Evolutionary conservation across 352 stramenopile species (phyloP).

Genomic region (Salisapilia sapeloensis): DNA sequence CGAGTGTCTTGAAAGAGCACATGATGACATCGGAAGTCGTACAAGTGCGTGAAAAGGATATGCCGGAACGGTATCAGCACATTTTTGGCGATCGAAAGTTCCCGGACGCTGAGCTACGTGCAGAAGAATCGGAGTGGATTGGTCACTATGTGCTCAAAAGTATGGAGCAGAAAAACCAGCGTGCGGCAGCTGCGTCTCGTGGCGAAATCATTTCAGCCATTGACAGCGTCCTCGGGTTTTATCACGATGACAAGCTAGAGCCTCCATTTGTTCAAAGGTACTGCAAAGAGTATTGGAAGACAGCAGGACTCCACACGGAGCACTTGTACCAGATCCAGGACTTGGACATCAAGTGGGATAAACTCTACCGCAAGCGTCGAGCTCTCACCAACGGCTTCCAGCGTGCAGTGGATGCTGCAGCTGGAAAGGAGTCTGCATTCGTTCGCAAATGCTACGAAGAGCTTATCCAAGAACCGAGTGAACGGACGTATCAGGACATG

Average conservation of each 20-base stretch:
- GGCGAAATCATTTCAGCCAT: slow-evolving; percentile 80
- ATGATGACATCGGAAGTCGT: slow-evolving; percentile 81
- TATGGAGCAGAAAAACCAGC: slow-evolving; percentile 35
- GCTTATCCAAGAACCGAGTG: slow-evolving; percentile 44
- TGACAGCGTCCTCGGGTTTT: slow-evolving; percentile 77
- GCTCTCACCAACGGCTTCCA: slow-evolving; percentile 60
- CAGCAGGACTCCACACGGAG: slow-evolving; percentile 56
- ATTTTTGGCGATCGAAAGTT: slow-evolving; percentile 56
- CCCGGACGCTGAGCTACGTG: slow-evolving; percentile 66
- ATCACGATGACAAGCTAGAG: slow-evolving; percentile 80
- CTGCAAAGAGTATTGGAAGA: slow-evolving; percentile 84
- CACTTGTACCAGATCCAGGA: slow-evolving; percentile 79
- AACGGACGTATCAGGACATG: slow-evolving; percentile 76
- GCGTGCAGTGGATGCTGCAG: slow-evolving; percentile 40
- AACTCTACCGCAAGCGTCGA: slow-evolving; percentile 64
- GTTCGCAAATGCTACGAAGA: slow-evolving; percentile 74
- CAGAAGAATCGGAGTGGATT: slow-evolving; percentile 81
- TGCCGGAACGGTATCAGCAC: slow-evolving; percentile 66
- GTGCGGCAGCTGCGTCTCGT: slow-evolving; percentile 27
- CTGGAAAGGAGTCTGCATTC: slow-evolving; percentile 56
- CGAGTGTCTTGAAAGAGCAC: slow-evolving; percentile 72
- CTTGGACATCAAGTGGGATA: slow-evolving; percentile 80
- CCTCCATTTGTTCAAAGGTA: slow-evolving; percentile 81
- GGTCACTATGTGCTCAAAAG: slow-evolving; percentile 75
- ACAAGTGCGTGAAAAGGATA: slow-evolving; percentile 59